Base-by-base conservation (phyloP, 169 alveolate genomes). In the Plasmodium inui region DNA sequence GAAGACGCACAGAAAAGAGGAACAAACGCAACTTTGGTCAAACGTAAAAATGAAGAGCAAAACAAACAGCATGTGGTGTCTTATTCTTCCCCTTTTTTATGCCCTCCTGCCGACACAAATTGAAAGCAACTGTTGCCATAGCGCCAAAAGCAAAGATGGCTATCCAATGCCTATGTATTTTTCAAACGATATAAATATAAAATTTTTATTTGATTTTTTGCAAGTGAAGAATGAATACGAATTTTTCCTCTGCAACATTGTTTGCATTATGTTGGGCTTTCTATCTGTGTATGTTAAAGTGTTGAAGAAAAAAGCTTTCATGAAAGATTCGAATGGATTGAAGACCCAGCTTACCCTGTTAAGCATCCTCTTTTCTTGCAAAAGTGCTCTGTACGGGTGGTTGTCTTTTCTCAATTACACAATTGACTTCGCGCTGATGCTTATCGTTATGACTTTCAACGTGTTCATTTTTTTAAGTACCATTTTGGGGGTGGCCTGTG, bases 371-470 rank as follows among this genome's bases (percentile, higher is more conserved):
- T 37, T 32, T 73, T 28, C 67, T 9, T 8, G 44, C 44, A 19
- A 46, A n/a, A 89, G 46, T 5, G 46, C 82, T 1, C 19, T 10
- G 9, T 80, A 81, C 39, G 91, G 83, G 14, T 1, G 81, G 14
- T 28, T 90, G 55, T 81, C 95, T 7, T 76, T 90, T 70, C 14
- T 90, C 22, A 80, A 90, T 70, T 90, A 89, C 72, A 30, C 94
- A n/a, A 37, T 89, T 32, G 94, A 90, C 41, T 90, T 80, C 46
- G 34, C 72, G 50, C 39, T 90, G 55, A 90, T 90, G 95, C 55
- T 90, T n/a, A 80, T 90, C 22, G 92, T 90, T 2, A 90, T 90
- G 95, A 81, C 92, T n/a, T 90, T 90, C 41, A 90, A 90, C 57
- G 44, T 70, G 26, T 90, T 30, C 67, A 90, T 90, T 9, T 90